Conservation (phyloP, 2,329 filamentous ascomycete species). For the Xylaria arbuscula region DNA sequence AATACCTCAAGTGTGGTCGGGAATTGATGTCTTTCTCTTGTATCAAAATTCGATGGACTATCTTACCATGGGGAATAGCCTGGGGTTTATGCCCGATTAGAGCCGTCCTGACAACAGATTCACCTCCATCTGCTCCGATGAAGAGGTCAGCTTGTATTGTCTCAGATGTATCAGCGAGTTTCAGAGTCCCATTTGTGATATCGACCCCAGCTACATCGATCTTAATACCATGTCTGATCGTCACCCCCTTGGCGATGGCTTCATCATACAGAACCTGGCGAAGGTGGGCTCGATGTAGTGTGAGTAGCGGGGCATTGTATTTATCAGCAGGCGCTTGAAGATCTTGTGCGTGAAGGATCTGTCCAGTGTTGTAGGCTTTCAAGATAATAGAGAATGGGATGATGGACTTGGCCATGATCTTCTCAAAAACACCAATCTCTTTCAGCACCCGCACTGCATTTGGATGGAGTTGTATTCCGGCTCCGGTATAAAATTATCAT, state of each 20-base stretch:
- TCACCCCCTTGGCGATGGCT: constrained; percentile 37
- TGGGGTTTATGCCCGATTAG: constrained; percentile 35
- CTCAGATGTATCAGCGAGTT: constrained; percentile 25
- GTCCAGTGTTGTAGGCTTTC: constrained; percentile 39
- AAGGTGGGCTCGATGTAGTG: constrained; percentile 41
- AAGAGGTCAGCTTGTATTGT: constrained; percentile 36
- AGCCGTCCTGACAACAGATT: constrained; percentile 32
- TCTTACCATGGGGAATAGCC: constrained; percentile 39
- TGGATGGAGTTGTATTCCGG: constrained; percentile 42
- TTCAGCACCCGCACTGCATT: constrained; percentile 40
- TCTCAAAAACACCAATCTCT: constrained; percentile 39
- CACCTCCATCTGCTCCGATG: constrained; percentile 37
- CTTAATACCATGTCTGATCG: constrained; percentile 35
- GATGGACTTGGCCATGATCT: constrained; percentile 36
- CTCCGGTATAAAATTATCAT: constrained; percentile 31
- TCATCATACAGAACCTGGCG: constrained; percentile 40
- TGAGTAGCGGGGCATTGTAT: constrained; percentile 40
- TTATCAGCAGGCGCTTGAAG: constrained; percentile 25
- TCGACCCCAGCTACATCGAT: constrained; percentile 32
- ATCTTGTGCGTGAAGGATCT: constrained; percentile 40
- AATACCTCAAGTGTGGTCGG: constrained; percentile 32
- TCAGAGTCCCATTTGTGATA: constrained; percentile 27
- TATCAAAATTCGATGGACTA: constrained; percentile 40
- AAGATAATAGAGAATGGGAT: constrained; percentile 34
- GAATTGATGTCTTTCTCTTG: constrained; percentile 37